Percentiles rank a stretch among this genome's conserved stretches.
These are phyloP conservation scores for Fusarium devonianum DNA, from an alignment of 2,329 filamentous ascomycete genomes.

Conservation along the genomic window DNA sequence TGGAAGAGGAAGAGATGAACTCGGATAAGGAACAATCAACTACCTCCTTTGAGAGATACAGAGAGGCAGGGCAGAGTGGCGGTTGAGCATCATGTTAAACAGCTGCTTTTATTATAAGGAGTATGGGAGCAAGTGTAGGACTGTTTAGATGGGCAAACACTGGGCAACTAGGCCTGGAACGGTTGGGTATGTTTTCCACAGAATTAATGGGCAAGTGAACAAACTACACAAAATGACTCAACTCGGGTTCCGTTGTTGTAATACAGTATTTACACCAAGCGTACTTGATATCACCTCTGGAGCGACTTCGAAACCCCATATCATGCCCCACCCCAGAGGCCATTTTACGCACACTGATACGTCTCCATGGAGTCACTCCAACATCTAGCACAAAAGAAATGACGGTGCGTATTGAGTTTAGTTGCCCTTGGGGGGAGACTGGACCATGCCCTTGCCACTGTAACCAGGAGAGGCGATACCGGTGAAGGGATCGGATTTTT, in stretches of 20 bases:
- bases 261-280: slow-evolving; percentile 55
- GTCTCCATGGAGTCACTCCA: slow-evolving; percentile 42
- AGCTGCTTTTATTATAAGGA: not conserved
- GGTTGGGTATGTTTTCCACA: slow-evolving; percentile 18
- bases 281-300: slow-evolving; percentile 40
- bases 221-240: slow-evolving; percentile 44
- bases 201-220: slow-evolving; percentile 27
- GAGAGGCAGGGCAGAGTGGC: slow-evolving; percentile 57
- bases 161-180: slow-evolving; percentile 22
- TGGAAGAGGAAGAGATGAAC: slow-evolving; percentile 67
- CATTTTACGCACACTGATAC: slow-evolving; percentile 48
- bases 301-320: slow-evolving; percentile 44
- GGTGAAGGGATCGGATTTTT: slow-evolving; percentile 86
- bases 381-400: slow-evolving; percentile 48
- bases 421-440: slow-evolving; percentile 66
- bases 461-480: slow-evolving; percentile 83
- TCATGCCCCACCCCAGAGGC: slow-evolving; percentile 41
- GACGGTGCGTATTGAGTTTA: slow-evolving; percentile 47
- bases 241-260: slow-evolving; percentile 50
- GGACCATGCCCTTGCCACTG: slow-evolving; percentile 78
- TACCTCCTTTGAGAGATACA: slow-evolving; percentile 51
- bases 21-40: slow-evolving; percentile 26
- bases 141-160: slow-evolving; percentile 19
- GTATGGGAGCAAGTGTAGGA: slow-evolving; percentile 24
- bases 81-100: slow-evolving; percentile 45